These are phyloP conservation scores for Annulohypoxylon stygium DNA, from an alignment of 495 filamentous ascomycete species.

Conservation along the genomic window DNA sequence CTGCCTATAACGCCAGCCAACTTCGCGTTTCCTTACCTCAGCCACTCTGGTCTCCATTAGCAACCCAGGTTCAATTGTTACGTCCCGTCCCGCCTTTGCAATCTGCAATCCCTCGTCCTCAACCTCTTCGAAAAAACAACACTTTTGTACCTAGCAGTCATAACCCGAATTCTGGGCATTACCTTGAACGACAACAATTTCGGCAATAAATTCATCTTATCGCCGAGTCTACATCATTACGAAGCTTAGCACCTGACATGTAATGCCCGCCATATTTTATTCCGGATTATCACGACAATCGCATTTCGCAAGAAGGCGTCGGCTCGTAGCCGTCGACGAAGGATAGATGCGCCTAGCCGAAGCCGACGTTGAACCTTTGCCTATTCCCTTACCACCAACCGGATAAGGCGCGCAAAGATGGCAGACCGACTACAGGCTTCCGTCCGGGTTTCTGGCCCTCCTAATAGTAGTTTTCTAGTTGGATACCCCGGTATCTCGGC, in stretches of 20 bases:
- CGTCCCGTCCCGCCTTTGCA: constrained; percentile 35
- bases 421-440: constrained; percentile 79
- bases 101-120: constrained; percentile 30
- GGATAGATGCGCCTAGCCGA: constrained; percentile 49
- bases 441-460: constrained; percentile 96
- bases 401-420: constrained; percentile 49
- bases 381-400: constrained; percentile 36
- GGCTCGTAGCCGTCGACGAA: constrained; percentile 48
- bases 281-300: constrained; percentile 25
- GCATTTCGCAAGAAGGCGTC: constrained; percentile 45
- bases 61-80: constrained; percentile 28
- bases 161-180: background rate
- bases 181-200: constrained; percentile 10
- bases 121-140: constrained; percentile 30
- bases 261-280: constrained; percentile 25
- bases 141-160: background rate
- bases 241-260: constrained; percentile 37
- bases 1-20: constrained; percentile 24
- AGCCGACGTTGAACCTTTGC: constrained; percentile 35
- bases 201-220: constrained; percentile 7
- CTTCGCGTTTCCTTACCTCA: constrained; percentile 40
- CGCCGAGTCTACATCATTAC: background rate
- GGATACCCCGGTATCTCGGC: constrained; percentile 98
- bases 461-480: constrained; percentile 96
- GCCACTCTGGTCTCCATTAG: constrained; percentile 41